Evolutionary conservation across 495 filamentous ascomycete genomes (phyloP), one percentile per base, ranked within the genome.

Genomic region (Neurospora hispaniola): DNA sequence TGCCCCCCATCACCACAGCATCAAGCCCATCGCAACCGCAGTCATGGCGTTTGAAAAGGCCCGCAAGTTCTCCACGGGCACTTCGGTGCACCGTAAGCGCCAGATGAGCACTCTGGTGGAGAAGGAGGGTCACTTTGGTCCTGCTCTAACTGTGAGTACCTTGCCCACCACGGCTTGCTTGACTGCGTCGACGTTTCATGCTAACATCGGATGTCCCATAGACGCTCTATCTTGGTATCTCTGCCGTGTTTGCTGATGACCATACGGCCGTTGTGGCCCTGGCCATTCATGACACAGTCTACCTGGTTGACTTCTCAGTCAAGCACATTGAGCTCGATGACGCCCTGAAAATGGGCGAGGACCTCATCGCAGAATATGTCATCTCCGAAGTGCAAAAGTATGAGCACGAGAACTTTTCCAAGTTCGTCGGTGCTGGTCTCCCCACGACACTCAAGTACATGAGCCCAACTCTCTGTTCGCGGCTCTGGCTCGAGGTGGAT

Each of bases 401-500:
- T 75, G 88, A 88, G 71, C 84, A 88, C 27, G 81, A 85, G 42
- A 90, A 92, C 73, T 78, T 88, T 27, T 85, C 88, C 78, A 93
- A 93, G 78, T 89, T 93, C 75, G 83, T 91, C 16, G 91, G 91
- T 6, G 82, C 85, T 39, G 90, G 90, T 31, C 76, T 90, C 35
- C 91, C 86, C 35, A 83, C 76, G 39, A 84, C 79, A 27, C 78
- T 86, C 79, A 83, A 82, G 75, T 77, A 84, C 35, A 79, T 88
- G 70, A 86, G 86, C 74, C 90, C 92, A 0, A 80, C 77, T 7
- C 84, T 94, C 6, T 90, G 88, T 68, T 90, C 92, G 0, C 88
- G 89, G n/a, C 86, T 97, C 1, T 97, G 93, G 93, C 77, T 87
- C 10, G 90, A 94, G 70, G 83, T 94, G 18, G 93, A 97, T 78